A percentile compares a stretch with the other conserved stretches of the same genome.
These are phyloP conservation scores for Fusarium sarcochroum DNA, from an alignment of 2,329 filamentous ascomycete genomes.

Conservation along the genomic window DNA sequence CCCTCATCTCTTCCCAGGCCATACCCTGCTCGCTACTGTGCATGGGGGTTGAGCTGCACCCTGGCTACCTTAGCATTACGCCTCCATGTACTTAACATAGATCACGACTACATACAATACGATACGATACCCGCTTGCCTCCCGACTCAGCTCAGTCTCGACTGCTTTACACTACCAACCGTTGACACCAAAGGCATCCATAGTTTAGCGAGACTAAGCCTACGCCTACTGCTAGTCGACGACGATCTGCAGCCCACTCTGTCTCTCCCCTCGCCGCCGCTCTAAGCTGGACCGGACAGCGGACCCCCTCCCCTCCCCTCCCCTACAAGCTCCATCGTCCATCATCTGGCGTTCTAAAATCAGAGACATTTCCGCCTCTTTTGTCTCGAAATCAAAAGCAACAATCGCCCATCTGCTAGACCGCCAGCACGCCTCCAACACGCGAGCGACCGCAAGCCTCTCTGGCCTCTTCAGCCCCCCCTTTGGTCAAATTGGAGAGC, in stretches of 20 bases:
- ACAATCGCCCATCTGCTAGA: constrained; percentile 32
- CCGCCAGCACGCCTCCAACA: constrained; percentile 36
- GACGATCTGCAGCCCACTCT: constrained; percentile 32
- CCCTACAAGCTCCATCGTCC: constrained; percentile 25
- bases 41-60: constrained; percentile 8
- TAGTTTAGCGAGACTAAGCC: too few relatives aligned
- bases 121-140: constrained; percentile 1
- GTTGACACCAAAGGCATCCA: constrained; percentile 22
- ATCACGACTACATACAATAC: constrained; percentile 13
- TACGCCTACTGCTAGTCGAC: constrained; percentile 4
- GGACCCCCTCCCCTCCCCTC: constrained; percentile 2
- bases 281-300: constrained; percentile 11
- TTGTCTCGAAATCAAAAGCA: constrained; percentile 47
- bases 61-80: constrained; percentile 34
- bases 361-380: constrained; percentile 36
- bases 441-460: constrained; percentile 32
- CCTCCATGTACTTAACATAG: constrained; percentile 21
- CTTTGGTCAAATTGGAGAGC: constrained; percentile 14
- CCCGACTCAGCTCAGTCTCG: too few relatives aligned
- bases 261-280: constrained; percentile 14
- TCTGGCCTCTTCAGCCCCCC: constrained; percentile 25
- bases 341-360: constrained; percentile 26
- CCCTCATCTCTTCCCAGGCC: constrained; percentile 1
- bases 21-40: not conserved
- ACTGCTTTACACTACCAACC: constrained; percentile 12